Evolutionary conservation across 192 early-diverging fungal species (phyloP), one percentile per base, ranked within the genome.

Genomic region (Pilaira anomala): DNA sequence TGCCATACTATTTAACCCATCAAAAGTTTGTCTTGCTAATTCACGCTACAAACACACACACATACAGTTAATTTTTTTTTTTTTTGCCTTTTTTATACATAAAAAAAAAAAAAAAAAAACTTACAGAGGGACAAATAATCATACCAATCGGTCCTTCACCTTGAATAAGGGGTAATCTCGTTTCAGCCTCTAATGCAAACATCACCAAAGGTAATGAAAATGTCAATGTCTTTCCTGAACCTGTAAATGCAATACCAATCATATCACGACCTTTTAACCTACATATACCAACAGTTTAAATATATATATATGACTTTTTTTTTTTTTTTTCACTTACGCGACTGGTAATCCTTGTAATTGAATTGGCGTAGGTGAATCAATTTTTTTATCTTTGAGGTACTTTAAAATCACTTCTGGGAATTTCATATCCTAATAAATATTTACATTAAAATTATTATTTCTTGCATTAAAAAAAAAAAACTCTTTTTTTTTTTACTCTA

Each of bases 231-330:
- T 98, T 98, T 18, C 95, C 96, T 1, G 92, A 95, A 41, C 96
- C 95, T n/a, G 96, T 97, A 67, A 97, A 96, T 0, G 96, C 95
- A 78, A 94, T 93, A 11, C 94, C 95, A 71, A 98, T 97, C 96
- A 98, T 98, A 64, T 97, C 96, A 36, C 96, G 73, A 9, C 96
- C 96, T 24, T 85, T 79, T 12, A 98, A 73, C 7, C 79, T 81
- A 60, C 14, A 53, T 60, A 53, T 60, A 25, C 54, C 66, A 48
- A 45, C n/a, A 22, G 48, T 19, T 41, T 33, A 55, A 57, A 45
- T 2, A 65, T 46, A 60, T 7, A 28, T 51, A 4, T n/a, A 51
- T 28, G 24, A 2, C 6, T 26, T n/a, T n/a, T n/a, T n/a, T n/a
- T n/a, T n/a, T n/a, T n/a, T n/a, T 19, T n/a, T 41, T 36, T 18